Evolutionary conservation across 2,329 filamentous ascomycete genomes (phyloP).

Genomic region (Alternaria angustiovoidea): DNA sequence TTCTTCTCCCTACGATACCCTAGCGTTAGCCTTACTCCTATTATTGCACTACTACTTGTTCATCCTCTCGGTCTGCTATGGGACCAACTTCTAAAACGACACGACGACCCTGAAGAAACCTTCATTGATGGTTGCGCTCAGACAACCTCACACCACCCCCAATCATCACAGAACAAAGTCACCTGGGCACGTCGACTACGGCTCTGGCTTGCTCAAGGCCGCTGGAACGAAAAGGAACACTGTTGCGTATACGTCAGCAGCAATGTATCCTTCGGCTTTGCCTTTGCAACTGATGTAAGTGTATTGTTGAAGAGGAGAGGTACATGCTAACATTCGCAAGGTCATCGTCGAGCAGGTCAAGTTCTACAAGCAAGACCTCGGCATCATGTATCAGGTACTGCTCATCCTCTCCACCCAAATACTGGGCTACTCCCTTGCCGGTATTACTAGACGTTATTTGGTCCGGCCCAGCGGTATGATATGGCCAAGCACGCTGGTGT

Average conservation of each 20-base stretch:
- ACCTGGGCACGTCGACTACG: conserved; percentile 59
- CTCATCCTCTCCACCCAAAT: conserved; percentile 88
- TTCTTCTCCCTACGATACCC: conserved; percentile 92
- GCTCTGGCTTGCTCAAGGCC: conserved; percentile 79
- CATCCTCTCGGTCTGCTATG: conserved; percentile 83
- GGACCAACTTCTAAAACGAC: conserved; percentile 74
- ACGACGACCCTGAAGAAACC: conserved; percentile 62
- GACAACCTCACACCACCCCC: conserved; percentile 20
- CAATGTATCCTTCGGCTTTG: conserved; percentile 89
- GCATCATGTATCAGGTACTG: conserved; percentile 79
- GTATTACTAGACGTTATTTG: conserved; percentile 79
- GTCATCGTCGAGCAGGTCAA: conserved; percentile 88
- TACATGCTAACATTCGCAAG: conserved; percentile 41
- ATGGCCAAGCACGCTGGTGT: conserved; percentile 88
- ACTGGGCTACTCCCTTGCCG: conserved; percentile 85
- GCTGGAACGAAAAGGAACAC: conserved; percentile 89
- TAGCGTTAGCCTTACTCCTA: conserved; percentile 86
- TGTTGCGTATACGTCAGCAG: conserved; percentile 89
- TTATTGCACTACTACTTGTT: conserved; percentile 84
- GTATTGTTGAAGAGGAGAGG: not conserved
- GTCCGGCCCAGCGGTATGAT: conserved; percentile 90
- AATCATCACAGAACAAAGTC: conserved; percentile 10
- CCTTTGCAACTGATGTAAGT: conserved; percentile 80
- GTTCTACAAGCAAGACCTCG: conserved; percentile 84
- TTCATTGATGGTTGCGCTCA: conserved; percentile 66